Conservation (phyloP, 2,329 filamentous ascomycete genomes). For the Colletotrichum nymphaeae region DNA sequence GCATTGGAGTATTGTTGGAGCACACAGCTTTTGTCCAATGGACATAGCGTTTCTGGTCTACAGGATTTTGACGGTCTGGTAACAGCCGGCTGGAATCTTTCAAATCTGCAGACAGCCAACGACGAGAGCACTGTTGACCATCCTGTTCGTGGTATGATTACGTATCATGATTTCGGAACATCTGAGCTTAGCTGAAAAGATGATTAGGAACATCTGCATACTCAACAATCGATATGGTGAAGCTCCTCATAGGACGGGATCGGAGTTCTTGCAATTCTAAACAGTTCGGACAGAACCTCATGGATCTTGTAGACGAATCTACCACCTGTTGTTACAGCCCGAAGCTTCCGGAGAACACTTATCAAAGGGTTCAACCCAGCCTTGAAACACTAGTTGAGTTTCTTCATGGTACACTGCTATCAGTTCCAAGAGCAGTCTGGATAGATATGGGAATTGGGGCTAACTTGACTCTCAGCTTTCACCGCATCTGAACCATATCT, state of each 20-base stretch:
- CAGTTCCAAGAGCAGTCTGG: neutral
- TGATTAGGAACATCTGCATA: neutral
- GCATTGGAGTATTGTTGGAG: neutral
- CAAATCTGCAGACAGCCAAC: neutral
- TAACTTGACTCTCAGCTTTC: neutral
- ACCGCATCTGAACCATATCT: neutral
- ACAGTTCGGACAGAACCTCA: neutral
- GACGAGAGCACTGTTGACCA: neutral
- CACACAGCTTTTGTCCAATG: neutral
- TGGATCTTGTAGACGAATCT: neutral
- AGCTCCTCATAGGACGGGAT: neutral
- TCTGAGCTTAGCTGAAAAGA: neutral
- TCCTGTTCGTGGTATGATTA: neutral
- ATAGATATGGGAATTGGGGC: neutral
- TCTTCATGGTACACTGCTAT: neutral
- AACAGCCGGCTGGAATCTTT: neutral
- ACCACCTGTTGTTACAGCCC: neutral
- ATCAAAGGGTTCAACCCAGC: neutral
- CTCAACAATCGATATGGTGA: neutral
- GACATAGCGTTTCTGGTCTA: neutral
- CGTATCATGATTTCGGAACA: neutral
- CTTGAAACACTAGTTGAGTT: neutral
- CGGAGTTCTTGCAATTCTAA: neutral
- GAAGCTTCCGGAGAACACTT: neutral
- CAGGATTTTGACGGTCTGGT: neutral